Evolutionary conservation across 495 filamentous ascomycete species (phyloP).

Genomic region (Jackrogersella multiformis): DNA sequence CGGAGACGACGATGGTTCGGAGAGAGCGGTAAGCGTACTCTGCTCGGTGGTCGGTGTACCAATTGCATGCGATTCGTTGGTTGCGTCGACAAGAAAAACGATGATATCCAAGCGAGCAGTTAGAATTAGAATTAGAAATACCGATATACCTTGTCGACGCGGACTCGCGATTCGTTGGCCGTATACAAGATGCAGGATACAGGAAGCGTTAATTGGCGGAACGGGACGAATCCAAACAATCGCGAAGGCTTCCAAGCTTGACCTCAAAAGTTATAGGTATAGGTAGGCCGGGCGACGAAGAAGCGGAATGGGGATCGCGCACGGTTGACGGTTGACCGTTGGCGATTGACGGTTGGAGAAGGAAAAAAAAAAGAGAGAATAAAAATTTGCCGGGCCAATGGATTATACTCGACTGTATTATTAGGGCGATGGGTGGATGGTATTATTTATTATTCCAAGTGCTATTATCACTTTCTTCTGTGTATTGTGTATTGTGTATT

Average conservation of each 20-base stretch:
- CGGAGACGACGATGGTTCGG: too few relatives aligned
- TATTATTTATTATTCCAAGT: conserved; percentile 28
- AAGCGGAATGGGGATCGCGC: conserved; percentile 16
- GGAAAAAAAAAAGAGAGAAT: conserved; percentile 6
- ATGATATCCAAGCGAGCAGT: conserved; percentile 27
- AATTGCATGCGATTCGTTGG: conserved; percentile 28
- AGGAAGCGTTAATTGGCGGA: neutral
- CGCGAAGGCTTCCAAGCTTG: conserved; percentile 2
- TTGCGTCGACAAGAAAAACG: conserved; percentile 14
- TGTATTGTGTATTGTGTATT: too few relatives aligned
- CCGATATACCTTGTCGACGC: neutral
- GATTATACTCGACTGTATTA: conserved; percentile 31
- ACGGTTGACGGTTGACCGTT: too few relatives aligned
- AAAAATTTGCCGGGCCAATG: conserved; percentile 27
- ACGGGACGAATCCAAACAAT: neutral
- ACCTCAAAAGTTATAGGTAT: too few relatives aligned
- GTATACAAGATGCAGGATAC: neutral
- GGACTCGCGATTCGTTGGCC: neutral
- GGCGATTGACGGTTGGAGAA: conserved; percentile 7
- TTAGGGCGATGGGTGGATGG: conserved; percentile 16
- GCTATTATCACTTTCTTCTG: conserved; percentile 15
- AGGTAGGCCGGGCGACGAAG: conserved; percentile 1
- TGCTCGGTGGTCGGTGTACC: neutral
- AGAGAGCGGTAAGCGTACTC: neutral
- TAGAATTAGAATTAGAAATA: neutral